These are phyloP conservation scores for Geotrichum bryndzae DNA, from an alignment of 1,139 yeast species.

Conservation along the genomic window DNA sequence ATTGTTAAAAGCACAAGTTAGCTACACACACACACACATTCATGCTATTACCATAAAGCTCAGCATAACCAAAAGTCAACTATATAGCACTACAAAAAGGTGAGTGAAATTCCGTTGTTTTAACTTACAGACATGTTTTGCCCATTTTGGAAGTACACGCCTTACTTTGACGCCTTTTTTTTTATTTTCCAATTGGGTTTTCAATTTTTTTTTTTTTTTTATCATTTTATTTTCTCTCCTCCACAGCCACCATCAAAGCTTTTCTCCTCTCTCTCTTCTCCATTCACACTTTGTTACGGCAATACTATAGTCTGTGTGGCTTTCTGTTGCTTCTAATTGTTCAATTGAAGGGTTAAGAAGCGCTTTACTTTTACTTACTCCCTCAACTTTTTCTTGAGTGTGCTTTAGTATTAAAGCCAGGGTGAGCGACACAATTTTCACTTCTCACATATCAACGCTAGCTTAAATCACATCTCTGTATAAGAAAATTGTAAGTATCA, in stretches of 20 bases:
- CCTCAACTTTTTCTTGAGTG: not conserved
- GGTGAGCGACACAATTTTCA: not conserved
- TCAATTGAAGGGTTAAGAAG: not conserved
- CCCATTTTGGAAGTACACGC: not conserved
- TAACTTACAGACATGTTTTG: not conserved
- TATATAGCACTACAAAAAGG: too few species aligned
- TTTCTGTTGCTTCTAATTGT: not conserved
- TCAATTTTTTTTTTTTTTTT: not conserved
- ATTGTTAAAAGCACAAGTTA: too few species aligned
- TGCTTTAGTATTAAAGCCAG: not conserved
- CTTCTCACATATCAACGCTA: not conserved
- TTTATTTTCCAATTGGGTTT: not conserved
- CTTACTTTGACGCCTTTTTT: not conserved
- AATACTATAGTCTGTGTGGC: not conserved
- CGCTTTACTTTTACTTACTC: not conserved
- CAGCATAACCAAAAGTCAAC: too few species aligned
- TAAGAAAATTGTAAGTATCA: not conserved
- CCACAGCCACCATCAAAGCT: not conserved
- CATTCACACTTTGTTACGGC: not conserved
- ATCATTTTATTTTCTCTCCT: not conserved
- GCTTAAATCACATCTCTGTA: not conserved
- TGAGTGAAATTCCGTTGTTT: not conserved
- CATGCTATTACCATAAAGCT: too few species aligned
- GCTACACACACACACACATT: too few species aligned
- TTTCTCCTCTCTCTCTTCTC: not conserved